These are phyloP conservation scores for Aspergillus sclerotiicarbonarius DNA, from an alignment of 495 filamentous ascomycete species.

Conservation along the genomic window DNA sequence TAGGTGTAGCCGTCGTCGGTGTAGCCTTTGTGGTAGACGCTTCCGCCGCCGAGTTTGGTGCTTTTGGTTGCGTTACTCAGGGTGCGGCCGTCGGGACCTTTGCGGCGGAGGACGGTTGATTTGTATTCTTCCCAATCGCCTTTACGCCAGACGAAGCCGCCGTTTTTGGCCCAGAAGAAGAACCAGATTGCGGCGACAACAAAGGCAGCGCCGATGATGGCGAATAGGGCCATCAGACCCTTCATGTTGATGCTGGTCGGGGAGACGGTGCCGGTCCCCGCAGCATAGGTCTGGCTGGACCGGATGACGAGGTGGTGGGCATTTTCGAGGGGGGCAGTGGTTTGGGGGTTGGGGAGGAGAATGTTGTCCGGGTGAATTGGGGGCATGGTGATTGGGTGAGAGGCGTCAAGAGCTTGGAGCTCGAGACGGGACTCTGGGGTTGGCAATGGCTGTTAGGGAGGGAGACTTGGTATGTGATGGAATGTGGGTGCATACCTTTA, in stretches of 20 bases:
- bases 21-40: slow-evolving; percentile 64
- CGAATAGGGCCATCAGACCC: slow-evolving; percentile 80
- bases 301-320: slow-evolving; percentile 22
- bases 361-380: slow-evolving; percentile 21
- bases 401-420: slow-evolving; percentile 41
- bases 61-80: slow-evolving; percentile 75
- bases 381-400: slow-evolving; percentile 27
- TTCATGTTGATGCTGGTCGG: slow-evolving; percentile 79
- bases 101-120: slow-evolving; percentile 87
- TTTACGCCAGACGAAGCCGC: slow-evolving; percentile 81
- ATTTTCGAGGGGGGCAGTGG: background rate
- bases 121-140: slow-evolving; percentile 99
- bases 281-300: slow-evolving; percentile 22
- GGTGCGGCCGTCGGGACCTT: slow-evolving; percentile 82
- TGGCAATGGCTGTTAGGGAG: slow-evolving; percentile 11
- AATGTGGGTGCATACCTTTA: background rate
- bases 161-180: slow-evolving; percentile 97
- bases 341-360: background rate
- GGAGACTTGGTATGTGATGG: slow-evolving; percentile 3
- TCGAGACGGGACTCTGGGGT: slow-evolving; percentile 33
- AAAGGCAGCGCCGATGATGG: slow-evolving; percentile 74
- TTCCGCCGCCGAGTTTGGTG: slow-evolving; percentile 78
- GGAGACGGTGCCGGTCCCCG: slow-evolving; percentile 54
- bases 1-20: slow-evolving; percentile 52
- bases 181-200: slow-evolving; percentile 85